These are phyloP conservation scores for Casaregolazyma lundiana DNA, from an alignment of 1,139 yeast genomes.

Conservation along the genomic window DNA sequence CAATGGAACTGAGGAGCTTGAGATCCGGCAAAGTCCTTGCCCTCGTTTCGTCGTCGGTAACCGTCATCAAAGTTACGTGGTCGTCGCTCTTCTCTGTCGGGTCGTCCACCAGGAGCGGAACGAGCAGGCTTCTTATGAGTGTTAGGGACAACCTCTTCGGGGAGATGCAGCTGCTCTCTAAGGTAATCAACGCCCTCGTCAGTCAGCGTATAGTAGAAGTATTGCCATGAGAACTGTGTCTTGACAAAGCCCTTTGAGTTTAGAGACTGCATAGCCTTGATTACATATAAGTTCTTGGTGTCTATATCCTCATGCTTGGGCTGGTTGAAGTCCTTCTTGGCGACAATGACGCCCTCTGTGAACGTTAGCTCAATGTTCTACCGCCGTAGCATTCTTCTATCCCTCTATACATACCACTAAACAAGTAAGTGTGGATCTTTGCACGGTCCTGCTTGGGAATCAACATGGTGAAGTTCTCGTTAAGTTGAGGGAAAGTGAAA, in stretches of 20 bases:
- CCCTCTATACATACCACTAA: slow-evolving; percentile 74
- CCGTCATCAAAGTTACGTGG: slow-evolving; percentile 36
- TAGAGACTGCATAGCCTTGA: slow-evolving; percentile 99
- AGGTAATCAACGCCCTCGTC: slow-evolving; percentile 99
- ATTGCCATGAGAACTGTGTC: slow-evolving; percentile 99
- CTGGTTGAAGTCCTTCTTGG: slow-evolving; percentile 98
- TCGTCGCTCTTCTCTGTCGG: slow-evolving; percentile 29
- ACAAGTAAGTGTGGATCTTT: slow-evolving; percentile 98
- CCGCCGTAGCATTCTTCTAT: neutral
- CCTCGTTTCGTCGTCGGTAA: slow-evolving; percentile 41
- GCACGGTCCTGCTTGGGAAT: slow-evolving; percentile 99
- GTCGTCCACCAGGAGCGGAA: slow-evolving; percentile 56
- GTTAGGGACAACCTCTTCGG: slow-evolving; percentile 97
- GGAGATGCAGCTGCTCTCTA: slow-evolving; percentile 97
- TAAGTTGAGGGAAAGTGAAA: slow-evolving; percentile 4
- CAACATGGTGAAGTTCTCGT: slow-evolving; percentile 61
- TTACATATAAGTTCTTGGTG: slow-evolving; percentile 96
- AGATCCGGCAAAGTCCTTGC: slow-evolving; percentile 33
- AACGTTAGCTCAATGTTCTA: slow-evolving; percentile 7
- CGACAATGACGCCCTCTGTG: slow-evolving; percentile 96
- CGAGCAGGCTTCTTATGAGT: slow-evolving; percentile 96
- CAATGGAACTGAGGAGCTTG: slow-evolving; percentile 33
- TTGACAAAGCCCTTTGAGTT: slow-evolving; percentile 98
- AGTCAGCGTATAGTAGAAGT: slow-evolving; percentile 99
- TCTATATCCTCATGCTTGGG: slow-evolving; percentile 97